Conservation (phyloP, 768 basidiomycete genomes). For the Pholiota molesta region DNA sequence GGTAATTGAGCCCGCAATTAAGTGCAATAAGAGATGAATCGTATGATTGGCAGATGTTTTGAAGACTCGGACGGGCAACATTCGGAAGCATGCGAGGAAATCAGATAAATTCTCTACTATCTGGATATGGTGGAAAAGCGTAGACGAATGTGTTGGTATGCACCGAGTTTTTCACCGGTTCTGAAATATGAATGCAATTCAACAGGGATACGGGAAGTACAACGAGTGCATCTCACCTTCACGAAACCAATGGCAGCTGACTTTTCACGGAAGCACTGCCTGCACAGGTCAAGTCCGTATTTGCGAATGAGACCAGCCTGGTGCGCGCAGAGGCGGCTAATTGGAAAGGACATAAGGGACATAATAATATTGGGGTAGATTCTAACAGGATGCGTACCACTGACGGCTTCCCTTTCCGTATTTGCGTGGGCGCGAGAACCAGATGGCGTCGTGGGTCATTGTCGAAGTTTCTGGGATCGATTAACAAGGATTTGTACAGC, state of each 20-base stretch:
- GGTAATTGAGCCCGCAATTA: neutral
- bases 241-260: constrained; percentile 90
- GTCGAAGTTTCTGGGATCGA: constrained; percentile 21
- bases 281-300: constrained; percentile 96
- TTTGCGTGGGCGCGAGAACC: constrained; percentile 96
- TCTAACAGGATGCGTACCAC: constrained; percentile 59
- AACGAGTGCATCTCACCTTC: constrained; percentile 61
- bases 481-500: neutral
- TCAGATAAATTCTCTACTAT: constrained; percentile 16
- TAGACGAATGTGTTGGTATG: constrained; percentile 11
- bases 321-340: constrained; percentile 93
- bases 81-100: constrained; percentile 1
- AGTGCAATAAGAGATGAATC: neutral
- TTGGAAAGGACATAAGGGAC: constrained; percentile 11
- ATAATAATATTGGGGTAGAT: neutral
- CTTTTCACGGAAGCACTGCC: constrained; percentile 99
- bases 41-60: neutral
- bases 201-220: neutral
- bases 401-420: constrained; percentile 95
- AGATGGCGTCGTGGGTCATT: constrained; percentile 99
- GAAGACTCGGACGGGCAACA: neutral
- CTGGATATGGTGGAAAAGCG: constrained; percentile 12
- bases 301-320: constrained; percentile 98
- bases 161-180: constrained; percentile 28
- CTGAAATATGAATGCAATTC: constrained; percentile 17